Conservation (phyloP, 192 early-diverging fungal genomes). For the Haplosporangium gracile region DNA sequence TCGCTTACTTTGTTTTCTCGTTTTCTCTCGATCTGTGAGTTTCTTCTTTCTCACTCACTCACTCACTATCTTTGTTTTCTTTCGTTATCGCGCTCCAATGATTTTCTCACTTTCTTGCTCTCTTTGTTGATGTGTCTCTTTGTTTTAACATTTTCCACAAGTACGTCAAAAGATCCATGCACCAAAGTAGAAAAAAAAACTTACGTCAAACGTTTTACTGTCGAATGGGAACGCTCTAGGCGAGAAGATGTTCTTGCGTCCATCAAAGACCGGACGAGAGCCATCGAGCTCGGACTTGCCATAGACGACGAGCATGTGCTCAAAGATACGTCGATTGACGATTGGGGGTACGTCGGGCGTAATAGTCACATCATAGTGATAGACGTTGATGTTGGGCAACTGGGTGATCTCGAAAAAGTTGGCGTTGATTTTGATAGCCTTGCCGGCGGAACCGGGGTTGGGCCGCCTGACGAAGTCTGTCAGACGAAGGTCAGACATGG, state of each 20-base stretch:
- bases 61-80: no score
- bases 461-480: conserved; percentile 64
- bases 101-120: no score
- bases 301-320: conserved; percentile 70
- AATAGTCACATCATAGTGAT: conserved; percentile 92
- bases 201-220: conserved; percentile 70
- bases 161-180: not conserved
- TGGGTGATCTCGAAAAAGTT: conserved; percentile 87
- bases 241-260: conserved; percentile 84
- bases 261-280: conserved; percentile 86
- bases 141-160: not conserved
- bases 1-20: no score
- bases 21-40: no score
- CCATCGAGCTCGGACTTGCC: conserved; percentile 68
- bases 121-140: not conserved
- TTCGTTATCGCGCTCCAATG: no score
- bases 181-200: not conserved
- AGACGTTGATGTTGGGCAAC: conserved; percentile 75
- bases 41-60: no score
- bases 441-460: conserved; percentile 60
- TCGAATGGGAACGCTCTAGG: conserved; percentile 68
- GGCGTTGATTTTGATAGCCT: conserved; percentile 58
- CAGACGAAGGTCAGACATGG: conserved; percentile 20
- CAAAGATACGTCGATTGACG: conserved; percentile 79
- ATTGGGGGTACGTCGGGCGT: conserved; percentile 83